A percentile compares a stretch with the other conserved stretches of the same genome.
These are phyloP conservation scores for Lithohypha guttulata DNA, from an alignment of 2,329 filamentous ascomycete genomes.

Conservation along the genomic window DNA sequence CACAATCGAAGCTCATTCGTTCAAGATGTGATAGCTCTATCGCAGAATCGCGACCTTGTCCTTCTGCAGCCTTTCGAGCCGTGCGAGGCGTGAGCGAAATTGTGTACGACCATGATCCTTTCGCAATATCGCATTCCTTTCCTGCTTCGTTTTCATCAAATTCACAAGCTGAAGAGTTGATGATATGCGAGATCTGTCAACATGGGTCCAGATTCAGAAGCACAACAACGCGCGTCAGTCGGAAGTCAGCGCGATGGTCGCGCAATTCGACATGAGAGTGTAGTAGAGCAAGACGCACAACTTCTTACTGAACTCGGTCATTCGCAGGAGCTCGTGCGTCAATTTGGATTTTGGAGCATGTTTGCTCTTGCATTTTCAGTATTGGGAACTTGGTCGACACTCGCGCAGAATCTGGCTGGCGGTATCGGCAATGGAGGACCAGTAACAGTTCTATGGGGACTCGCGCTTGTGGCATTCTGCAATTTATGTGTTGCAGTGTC, in stretches of 20 bases:
- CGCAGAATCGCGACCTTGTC: too few species aligned
- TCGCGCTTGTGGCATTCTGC: slow-evolving; percentile 42
- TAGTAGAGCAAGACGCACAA: neutral
- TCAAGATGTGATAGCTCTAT: too few species aligned
- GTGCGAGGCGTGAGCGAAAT: too few species aligned
- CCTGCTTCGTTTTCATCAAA: too few species aligned
- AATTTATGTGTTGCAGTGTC: slow-evolving; percentile 46
- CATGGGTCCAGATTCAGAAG: neutral
- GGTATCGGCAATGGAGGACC: slow-evolving; percentile 47
- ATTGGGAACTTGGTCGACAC: slow-evolving; percentile 48
- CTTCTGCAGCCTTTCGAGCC: too few species aligned
- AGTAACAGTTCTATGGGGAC: slow-evolving; percentile 45
- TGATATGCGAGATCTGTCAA: neutral
- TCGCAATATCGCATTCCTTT: too few species aligned
- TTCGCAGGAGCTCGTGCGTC: slow-evolving; percentile 33
- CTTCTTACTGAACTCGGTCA: slow-evolving; percentile 26
- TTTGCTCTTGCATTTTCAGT: slow-evolving; percentile 47
- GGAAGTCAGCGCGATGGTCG: neutral
- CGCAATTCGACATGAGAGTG: neutral
- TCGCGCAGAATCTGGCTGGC: slow-evolving; percentile 43
- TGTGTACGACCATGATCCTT: too few species aligned
- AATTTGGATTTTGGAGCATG: slow-evolving; percentile 48
- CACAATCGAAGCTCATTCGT: too few species aligned
- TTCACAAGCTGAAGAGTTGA: too few species aligned
- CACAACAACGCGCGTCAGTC: neutral